Percentiles rank a stretch among this genome's conserved stretches.
Evolutionary conservation across 331 rosid genomes (phyloP).

Genomic region (Saraca asoca): DNA sequence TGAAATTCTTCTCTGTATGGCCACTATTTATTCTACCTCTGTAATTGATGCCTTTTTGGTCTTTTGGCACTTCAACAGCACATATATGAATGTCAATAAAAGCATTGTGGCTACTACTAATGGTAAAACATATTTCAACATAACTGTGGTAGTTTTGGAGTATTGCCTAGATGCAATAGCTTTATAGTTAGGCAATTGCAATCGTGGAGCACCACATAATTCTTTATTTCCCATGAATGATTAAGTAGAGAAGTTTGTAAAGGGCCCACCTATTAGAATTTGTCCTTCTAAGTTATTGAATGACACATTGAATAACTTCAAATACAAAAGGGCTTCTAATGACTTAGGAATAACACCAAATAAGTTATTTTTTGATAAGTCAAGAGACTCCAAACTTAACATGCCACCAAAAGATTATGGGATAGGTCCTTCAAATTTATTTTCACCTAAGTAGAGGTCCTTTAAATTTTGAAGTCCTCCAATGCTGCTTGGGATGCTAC

Average conservation of each 20-base stretch:
- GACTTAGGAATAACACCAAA: slow-evolving; percentile 29
- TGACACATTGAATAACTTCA: slow-evolving; percentile 26
- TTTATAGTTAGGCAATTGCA: too few relatives aligned
- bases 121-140: background rate
- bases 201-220: background rate
- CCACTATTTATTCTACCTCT: background rate
- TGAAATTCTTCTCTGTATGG: slow-evolving; percentile 11
- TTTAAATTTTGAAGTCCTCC: background rate
- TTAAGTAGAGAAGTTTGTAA: slow-evolving; percentile 3
- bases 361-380: slow-evolving; percentile 28
- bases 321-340: slow-evolving; percentile 8
- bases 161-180: background rate
- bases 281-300: slow-evolving; percentile 35
- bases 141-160: too few relatives aligned
- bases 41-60: background rate
- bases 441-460: background rate
- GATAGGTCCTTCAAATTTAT: slow-evolving; percentile 30
- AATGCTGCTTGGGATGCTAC: background rate
- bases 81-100: background rate
- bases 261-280: slow-evolving; percentile 39
- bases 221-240: background rate
- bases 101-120: background rate
- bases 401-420: background rate
- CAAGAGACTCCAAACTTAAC: background rate
- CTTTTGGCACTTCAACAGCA: background rate